A percentile compares a stretch with the other conserved stretches of the same genome.
phyloP scores from a whole-genome alignment of 345 rosid species.

The Populus simonii region DNA sequence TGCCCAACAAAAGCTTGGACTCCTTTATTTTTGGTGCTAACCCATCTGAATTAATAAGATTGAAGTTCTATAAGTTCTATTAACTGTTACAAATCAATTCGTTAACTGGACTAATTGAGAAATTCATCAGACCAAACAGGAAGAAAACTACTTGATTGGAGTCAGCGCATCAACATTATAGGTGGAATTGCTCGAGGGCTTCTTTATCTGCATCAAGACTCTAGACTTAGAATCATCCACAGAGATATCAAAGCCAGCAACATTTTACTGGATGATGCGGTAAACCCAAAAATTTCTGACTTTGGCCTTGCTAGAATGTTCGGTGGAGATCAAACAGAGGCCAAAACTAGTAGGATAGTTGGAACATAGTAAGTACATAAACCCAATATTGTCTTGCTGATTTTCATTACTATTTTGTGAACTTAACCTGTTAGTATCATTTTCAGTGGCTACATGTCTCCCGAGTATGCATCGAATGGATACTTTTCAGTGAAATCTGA shows the following conservation, averaged over 20 bases:
- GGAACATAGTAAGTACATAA: too few relatives aligned
- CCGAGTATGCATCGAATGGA: background rate
- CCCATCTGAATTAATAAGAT: too few relatives aligned
- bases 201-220: slow-evolving; percentile 31
- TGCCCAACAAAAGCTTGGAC: slow-evolving; percentile 33
- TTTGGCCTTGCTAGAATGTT: too few relatives aligned
- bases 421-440: too few relatives aligned
- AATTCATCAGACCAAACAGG: slow-evolving; percentile 21
- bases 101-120: background rate
- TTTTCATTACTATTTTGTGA: too few relatives aligned
- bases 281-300: slow-evolving; percentile 6
- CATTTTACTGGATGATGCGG: slow-evolving; percentile 3
- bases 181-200: slow-evolving; percentile 38
- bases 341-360: too few relatives aligned
- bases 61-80: too few relatives aligned
- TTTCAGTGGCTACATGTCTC: slow-evolving; percentile 11
- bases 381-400: too few relatives aligned
- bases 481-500: too few relatives aligned
- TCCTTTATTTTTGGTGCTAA: slow-evolving; percentile 34
- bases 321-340: too few relatives aligned
- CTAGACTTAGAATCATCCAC: background rate
- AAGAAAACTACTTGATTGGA: slow-evolving; percentile 28
- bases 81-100: too few relatives aligned
- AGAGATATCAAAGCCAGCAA: slow-evolving; percentile 13
- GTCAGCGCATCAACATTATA: slow-evolving; percentile 31